Conservation (phyloP, 176 grass and related monocot genomes). For the Leersia perrieri region DNA sequence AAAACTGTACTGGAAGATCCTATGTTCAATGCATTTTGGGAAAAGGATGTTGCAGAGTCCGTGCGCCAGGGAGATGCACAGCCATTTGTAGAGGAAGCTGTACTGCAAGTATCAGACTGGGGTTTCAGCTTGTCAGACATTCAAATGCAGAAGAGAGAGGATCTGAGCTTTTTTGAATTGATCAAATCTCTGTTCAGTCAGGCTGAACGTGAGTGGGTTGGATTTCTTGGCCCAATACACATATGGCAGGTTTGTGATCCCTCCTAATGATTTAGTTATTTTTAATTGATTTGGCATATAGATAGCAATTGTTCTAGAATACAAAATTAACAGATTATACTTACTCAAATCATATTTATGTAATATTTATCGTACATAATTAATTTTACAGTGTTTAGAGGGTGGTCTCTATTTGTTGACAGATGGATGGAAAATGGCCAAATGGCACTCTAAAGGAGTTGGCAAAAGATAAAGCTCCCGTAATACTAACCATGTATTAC, state of each 20-base stretch:
- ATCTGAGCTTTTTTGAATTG: constrained; percentile 55
- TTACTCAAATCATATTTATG: neutral
- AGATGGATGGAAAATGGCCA: no score
- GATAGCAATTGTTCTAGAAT: neutral
- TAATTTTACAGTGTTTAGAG: neutral
- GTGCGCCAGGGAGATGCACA: constrained; percentile 66
- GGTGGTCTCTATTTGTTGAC: neutral
- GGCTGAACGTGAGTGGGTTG: constrained; percentile 75
- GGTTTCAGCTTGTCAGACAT: constrained; percentile 85
- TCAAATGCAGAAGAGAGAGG: constrained; percentile 82
- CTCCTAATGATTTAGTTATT: constrained; percentile 2
- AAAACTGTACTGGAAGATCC: constrained; percentile 73
- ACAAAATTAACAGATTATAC: neutral
- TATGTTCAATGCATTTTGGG: constrained; percentile 72
- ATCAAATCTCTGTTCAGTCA: constrained; percentile 69
- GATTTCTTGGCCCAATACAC: constrained; percentile 95
- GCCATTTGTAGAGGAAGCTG: constrained; percentile 88
- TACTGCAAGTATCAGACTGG: constrained; percentile 91
- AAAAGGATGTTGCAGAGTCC: constrained; percentile 80
- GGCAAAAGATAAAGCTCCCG: no score
- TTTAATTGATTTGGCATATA: neutral
- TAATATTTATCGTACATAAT: neutral
- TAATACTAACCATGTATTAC: no score
- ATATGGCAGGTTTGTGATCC: constrained; percentile 81
- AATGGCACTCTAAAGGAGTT: no score